A percentile compares a stretch with the other conserved stretches of the same genome.
These are phyloP conservation scores for Lactarius akahatsu DNA, from an alignment of 768 basidiomycete genomes.

Conservation along the genomic window DNA sequence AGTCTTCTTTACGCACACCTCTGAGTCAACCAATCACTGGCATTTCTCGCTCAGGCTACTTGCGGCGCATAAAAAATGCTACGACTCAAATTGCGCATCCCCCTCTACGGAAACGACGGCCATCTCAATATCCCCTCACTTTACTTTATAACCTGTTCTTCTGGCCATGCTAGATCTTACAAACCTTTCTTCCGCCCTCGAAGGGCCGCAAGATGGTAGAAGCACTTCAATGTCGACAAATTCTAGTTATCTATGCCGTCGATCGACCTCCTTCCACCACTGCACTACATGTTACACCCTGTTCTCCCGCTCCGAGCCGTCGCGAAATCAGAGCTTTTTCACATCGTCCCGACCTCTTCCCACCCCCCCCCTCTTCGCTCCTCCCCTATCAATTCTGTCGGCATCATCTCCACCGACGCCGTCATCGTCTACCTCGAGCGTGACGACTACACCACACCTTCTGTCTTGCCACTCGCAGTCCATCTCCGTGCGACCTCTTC, in stretches of 20 bases:
- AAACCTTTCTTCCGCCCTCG: background rate
- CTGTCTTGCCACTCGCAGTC: background rate
- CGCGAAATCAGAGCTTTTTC: background rate
- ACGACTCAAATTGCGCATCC: background rate
- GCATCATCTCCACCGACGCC: background rate
- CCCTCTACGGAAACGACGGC: background rate
- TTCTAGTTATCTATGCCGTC: background rate
- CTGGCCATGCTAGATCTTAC: conserved; percentile 1
- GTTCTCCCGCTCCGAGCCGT: background rate
- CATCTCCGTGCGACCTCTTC: conserved; percentile 20
- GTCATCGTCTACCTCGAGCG: background rate
- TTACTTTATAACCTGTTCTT: background rate
- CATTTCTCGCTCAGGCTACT: background rate
- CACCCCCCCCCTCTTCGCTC: background rate
- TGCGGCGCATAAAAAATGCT: conserved; percentile 1
- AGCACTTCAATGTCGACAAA: background rate
- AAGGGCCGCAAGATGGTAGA: background rate
- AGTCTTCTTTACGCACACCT: background rate
- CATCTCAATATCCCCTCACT: background rate
- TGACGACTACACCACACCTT: background rate
- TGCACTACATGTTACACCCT: background rate
- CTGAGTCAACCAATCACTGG: background rate
- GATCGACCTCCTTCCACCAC: background rate
- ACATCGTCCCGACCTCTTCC: conserved; percentile 18
- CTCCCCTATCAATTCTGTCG: background rate